phyloP scores from a whole-genome alignment of 345 rosid genomes.

The Arabidopsis arenosa region DNA sequence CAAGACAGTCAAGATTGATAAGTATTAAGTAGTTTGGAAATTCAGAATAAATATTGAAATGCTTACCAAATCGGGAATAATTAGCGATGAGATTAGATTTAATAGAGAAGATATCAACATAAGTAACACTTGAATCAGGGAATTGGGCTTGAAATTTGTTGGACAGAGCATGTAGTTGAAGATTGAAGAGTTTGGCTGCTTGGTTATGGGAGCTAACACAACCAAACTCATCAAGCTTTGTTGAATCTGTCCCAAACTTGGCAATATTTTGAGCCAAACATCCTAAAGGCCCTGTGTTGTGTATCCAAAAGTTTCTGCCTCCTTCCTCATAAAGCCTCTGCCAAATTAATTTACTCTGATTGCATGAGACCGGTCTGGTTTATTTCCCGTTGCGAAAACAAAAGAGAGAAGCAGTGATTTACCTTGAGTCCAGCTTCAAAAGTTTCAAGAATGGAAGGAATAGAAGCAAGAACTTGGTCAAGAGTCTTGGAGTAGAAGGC shows the following conservation, averaged over 20 bases:
- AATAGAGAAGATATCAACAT: conserved; percentile 78
- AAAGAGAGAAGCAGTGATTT: neutral
- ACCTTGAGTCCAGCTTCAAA: conserved; percentile 77
- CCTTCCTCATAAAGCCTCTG: conserved; percentile 85
- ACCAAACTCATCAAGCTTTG: conserved; percentile 85
- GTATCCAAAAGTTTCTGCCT: conserved; percentile 90
- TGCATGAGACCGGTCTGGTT: neutral
- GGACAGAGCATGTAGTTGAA: conserved; percentile 83
- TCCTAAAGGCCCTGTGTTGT: conserved; percentile 95
- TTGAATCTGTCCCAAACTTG: conserved; percentile 78
- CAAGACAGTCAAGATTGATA: neutral
- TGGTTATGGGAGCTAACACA: conserved; percentile 81
- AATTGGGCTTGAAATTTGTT: conserved; percentile 69
- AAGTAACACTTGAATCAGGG: conserved; percentile 69
- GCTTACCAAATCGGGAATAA: conserved; percentile 75
- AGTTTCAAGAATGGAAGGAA: conserved; percentile 69
- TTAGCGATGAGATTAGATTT: conserved; percentile 74
- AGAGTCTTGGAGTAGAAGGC: conserved; percentile 86
- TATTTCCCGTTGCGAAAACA: neutral
- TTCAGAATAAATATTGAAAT: neutral
- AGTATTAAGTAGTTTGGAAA: neutral
- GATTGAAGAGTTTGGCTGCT: conserved; percentile 84
- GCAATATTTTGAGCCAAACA: conserved; percentile 91
- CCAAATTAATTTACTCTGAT: neutral
- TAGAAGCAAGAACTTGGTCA: conserved; percentile 79